Evolutionary conservation across 2,329 filamentous ascomycete species (phyloP), one percentile per base, ranked within the genome.

Genomic region (Talaromyces sp.): DNA sequence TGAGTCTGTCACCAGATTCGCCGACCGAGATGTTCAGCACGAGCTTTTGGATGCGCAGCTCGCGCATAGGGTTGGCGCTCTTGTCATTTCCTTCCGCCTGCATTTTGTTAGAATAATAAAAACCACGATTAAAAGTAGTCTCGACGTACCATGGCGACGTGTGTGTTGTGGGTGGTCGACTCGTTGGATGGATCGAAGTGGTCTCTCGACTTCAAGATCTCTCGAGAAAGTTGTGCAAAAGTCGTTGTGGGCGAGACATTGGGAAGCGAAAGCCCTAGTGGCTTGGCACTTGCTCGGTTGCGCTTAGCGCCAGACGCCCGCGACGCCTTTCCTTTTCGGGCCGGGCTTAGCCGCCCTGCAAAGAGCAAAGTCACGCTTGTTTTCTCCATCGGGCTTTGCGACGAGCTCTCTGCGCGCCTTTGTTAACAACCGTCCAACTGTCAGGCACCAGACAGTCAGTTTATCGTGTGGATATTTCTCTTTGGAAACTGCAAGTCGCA

Each of bases 1-100:
- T 99, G 80, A 99, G 90, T 89, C 95, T 96, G 85, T 99, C 95
- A 91, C 95, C 95, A 89, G 93, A 98, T 87, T 99, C 95, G 84
- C 95, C 95, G 76, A 99, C 95, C 74, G 91, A 97, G 84, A 97
- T 97, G 89, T 97, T 97, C 80, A 97, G 91, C 82, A 96, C 93
- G 81, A 97, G 91, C 87, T 97, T 97, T 85, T 96, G 92, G 84
- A 97, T 95, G 86, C 92, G 92, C 80, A 98, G 91, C 86, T 99
- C 93, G 86, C 93, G 91, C 95, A 99, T 99, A 85, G 95, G 93
- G 88, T 99, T 99, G 81, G 86, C 84, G 80, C 85, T 81, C 88
- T 98, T 97, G 76, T 86, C 84, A 76, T 82, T 84, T 76, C 77
- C 77, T 80, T 93, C 91, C 81, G 89, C 84, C 82, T 86, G 80